Evolutionary conservation across 2,329 filamentous ascomycete species (phyloP), one percentile per base, ranked within the genome.

Genomic region (Paecilomyces niveus): DNA sequence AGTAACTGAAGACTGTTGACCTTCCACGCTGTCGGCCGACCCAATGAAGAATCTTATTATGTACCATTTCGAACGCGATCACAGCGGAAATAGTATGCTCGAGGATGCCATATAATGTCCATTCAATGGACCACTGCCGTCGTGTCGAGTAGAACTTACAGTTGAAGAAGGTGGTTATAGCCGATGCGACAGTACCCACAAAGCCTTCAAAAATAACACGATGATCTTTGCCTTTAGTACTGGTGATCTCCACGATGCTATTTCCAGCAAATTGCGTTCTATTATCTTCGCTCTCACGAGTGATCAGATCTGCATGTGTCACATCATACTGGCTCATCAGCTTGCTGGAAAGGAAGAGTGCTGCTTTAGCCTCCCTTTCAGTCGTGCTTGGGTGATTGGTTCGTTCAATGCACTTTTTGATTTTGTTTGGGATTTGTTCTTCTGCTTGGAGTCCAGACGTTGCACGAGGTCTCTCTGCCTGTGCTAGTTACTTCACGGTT

Each of bases 31-130:
- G 33, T 15, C n/a, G 33, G 33, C 1, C 10, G 13, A 10, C 33
- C 33, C 33, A 39, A 15, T 39, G 11, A 2, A 39, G n/a, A 15
- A 39, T 39, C 33, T 39, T 39, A n/a, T 39, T 39, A 39, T 39
- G 33, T 15, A n/a, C 59, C 57, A 64, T 68, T 52, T 66, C 63
- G 32, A 68, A 68, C 6, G 65, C 64, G 24, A 61, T 51, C 2
- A 64, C 65, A 21, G 67, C 65, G 8, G 60, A 60, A 0, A 63
- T 60, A 3, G 67, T 67, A 29, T 67, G 66, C 22, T 62, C 57
- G 1, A 62, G 63, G 45, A 68, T 63, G 3, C 68, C 68, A 50
- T 63, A 66, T 57, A 68, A 68, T 1, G 58, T 62, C 32, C 61
- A 63, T 15, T 63, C 59, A 24, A 61, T 55, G 11, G 61, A 63